A percentile compares a stretch with the other conserved stretches of the same genome.
These are phyloP conservation scores for Pythium insidiosum DNA, from an alignment of 352 stramenopile genomes.

Conservation along the genomic window DNA sequence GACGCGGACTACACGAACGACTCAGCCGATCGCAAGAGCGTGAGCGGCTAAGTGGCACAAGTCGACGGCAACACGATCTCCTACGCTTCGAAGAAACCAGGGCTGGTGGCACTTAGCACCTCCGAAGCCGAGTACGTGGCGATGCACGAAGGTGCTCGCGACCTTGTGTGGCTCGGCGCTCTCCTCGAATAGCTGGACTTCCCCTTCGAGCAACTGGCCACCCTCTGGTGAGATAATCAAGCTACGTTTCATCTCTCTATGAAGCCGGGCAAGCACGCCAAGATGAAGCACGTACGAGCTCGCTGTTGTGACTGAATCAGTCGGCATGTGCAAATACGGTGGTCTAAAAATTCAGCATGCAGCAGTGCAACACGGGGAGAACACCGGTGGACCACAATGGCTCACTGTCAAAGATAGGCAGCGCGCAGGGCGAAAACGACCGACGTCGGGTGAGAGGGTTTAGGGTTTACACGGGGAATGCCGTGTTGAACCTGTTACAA, in stretches of 20 bases:
- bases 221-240: conserved; percentile 15
- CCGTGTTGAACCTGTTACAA: too few species aligned
- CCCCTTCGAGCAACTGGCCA: not conserved
- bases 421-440: too few species aligned
- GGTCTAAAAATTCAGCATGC: not conserved
- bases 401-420: too few species aligned
- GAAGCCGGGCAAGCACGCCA: conserved; percentile 17
- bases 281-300: conserved; percentile 18
- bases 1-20: conserved; percentile 22
- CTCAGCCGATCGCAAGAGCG: conserved; percentile 6
- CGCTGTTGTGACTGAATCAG: conserved; percentile 10
- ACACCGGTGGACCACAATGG: conserved; percentile 15
- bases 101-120: conserved; percentile 16
- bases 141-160: conserved; percentile 10
- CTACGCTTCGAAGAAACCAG: conserved; percentile 20
- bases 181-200: conserved; percentile 12
- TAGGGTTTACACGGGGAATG: too few species aligned
- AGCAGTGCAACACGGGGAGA: conserved; percentile 8
- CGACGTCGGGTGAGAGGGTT: too few species aligned
- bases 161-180: conserved; percentile 14
- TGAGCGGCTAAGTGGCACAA: conserved; percentile 17
- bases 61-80: conserved; percentile 16
- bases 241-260: conserved; percentile 6
- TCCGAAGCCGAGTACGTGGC: conserved; percentile 21
- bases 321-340: conserved; percentile 2